Evolutionary conservation across 1,284 basidiomycete genomes (phyloP).

Genomic region (Ustilago sp.): DNA sequence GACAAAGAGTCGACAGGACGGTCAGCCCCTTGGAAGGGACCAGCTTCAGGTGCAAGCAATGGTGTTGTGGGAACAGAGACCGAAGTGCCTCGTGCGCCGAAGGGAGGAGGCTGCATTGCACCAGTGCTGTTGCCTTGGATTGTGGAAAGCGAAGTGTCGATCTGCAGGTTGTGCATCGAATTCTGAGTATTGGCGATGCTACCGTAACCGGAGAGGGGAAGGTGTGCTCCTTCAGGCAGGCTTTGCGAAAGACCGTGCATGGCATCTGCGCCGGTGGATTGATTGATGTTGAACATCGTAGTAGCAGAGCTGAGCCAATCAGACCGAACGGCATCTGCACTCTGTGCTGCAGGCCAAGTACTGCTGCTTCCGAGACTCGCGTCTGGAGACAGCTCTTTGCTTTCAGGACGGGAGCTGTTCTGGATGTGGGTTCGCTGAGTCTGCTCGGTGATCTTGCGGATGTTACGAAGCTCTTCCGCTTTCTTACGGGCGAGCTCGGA

Average conservation of each 20-base stretch:
- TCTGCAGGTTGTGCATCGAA: slow-evolving; percentile 16
- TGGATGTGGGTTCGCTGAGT: slow-evolving; percentile 53
- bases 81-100: slow-evolving; percentile 35
- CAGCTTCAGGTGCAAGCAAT: slow-evolving; percentile 35
- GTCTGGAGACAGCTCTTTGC: slow-evolving; percentile 38
- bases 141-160: slow-evolving; percentile 33
- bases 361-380: slow-evolving; percentile 21
- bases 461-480: slow-evolving; percentile 42
- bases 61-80: slow-evolving; percentile 48
- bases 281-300: slow-evolving; percentile 20
- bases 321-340: slow-evolving; percentile 17
- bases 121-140: slow-evolving; percentile 1
- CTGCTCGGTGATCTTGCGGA: slow-evolving; percentile 46
- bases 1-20: slow-evolving; percentile 48
- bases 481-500: slow-evolving; percentile 46
- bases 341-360: slow-evolving; percentile 10
- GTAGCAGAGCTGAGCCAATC: slow-evolving; percentile 36
- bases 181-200: slow-evolving; percentile 18
- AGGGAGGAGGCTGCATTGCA: slow-evolving; percentile 30
- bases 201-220: slow-evolving; percentile 29
- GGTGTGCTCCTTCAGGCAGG: slow-evolving; percentile 39
- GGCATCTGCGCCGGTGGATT: not conserved
- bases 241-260: slow-evolving; percentile 16
- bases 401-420: slow-evolving; percentile 28
- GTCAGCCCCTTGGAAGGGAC: slow-evolving; percentile 40